Conservation (phyloP, 108 stramenopile genomes). For the Fragilaria crotonensis region DNA sequence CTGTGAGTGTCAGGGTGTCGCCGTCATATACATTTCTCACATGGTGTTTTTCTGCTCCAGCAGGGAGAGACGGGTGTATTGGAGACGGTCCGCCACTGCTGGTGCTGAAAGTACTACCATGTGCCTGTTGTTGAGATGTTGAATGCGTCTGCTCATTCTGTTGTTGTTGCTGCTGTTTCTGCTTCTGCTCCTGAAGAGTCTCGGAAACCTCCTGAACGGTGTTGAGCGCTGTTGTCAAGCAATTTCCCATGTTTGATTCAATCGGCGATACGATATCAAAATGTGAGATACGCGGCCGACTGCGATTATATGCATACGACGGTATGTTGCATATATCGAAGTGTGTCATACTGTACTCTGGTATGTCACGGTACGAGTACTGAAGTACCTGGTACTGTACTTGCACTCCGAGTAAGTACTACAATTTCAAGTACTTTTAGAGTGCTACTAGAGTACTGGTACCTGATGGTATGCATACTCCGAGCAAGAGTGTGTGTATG, state of each 20-base stretch:
- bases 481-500: no score
- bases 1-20: conserved; percentile 62
- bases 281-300: no score
- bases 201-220: neutral
- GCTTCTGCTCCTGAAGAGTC: neutral
- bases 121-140: neutral
- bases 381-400: no score
- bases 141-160: neutral
- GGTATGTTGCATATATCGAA: no score
- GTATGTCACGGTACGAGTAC: no score
- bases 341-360: no score
- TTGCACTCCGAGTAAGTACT: no score
- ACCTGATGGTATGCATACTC: no score
- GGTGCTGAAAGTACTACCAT: neutral
- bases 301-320: no score
- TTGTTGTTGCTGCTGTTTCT: neutral
- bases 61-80: conserved; percentile 42
- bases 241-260: conserved; percentile 1
- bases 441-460: no score
- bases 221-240: neutral
- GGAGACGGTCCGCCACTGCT: conserved; percentile 16
- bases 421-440: no score
- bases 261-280: no score
- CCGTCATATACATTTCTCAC: conserved; percentile 74
- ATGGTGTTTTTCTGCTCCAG: conserved; percentile 35